phyloP scores from a whole-genome alignment of 345 rosid genomes.

The Combretum micranthum region DNA sequence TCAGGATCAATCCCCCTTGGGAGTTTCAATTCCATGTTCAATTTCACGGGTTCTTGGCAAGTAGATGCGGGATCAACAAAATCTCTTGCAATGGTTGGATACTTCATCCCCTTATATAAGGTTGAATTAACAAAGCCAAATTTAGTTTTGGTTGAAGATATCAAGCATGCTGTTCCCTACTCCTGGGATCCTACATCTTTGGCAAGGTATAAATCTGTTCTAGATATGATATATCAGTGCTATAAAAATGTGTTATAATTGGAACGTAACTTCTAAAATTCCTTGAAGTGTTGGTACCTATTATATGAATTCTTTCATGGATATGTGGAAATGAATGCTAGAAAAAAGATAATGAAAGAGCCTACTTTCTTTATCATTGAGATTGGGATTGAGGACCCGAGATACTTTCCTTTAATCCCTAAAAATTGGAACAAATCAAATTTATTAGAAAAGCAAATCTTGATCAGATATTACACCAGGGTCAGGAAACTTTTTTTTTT shows the following conservation, averaged over 20 bases:
- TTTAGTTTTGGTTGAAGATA: constrained; percentile 51
- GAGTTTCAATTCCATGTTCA: constrained; percentile 95
- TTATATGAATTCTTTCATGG: no score
- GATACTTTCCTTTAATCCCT: no score
- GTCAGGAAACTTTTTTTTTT: no score
- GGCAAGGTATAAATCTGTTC: constrained; percentile 52
- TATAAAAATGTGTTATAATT: neutral
- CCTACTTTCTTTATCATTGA: no score
- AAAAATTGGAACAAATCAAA: no score
- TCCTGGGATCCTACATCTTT: constrained; percentile 97
- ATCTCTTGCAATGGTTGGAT: constrained; percentile 88
- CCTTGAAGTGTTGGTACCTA: no score
- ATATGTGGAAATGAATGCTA: no score
- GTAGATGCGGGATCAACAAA: constrained; percentile 92
- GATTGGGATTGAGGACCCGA: no score
- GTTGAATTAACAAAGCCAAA: constrained; percentile 49
- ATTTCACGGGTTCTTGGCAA: constrained; percentile 92
- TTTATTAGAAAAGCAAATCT: no score
- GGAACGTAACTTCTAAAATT: no score
- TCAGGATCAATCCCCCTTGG: constrained; percentile 79
- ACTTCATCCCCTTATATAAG: constrained; percentile 54
- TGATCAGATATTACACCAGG: no score
- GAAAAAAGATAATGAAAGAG: no score
- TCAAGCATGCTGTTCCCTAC: constrained; percentile 76
- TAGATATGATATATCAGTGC: neutral